Evolutionary conservation across 192 early-diverging fungal genomes (phyloP).

Genomic region (Funneliformis geosporum): DNA sequence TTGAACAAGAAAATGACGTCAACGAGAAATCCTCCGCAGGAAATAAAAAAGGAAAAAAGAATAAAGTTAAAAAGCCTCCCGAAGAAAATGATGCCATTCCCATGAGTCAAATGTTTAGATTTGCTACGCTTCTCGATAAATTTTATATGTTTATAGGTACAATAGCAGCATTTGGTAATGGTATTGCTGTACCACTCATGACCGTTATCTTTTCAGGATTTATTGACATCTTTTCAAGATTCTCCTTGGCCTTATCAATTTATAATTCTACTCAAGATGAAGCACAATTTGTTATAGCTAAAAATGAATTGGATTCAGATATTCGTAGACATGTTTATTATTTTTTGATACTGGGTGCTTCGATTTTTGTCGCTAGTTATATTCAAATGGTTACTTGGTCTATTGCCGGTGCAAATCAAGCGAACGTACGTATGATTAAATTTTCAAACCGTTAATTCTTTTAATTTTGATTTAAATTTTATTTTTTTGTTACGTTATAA

Average conservation of each 20-base stretch:
- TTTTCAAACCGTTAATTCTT: neutral
- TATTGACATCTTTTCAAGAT: neutral
- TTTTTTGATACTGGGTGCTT: slow-evolving; percentile 52
- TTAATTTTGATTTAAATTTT: neutral
- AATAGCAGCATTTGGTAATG: slow-evolving; percentile 6
- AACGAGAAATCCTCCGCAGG: neutral
- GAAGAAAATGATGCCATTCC: slow-evolving; percentile 40
- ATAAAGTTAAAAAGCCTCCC: slow-evolving; percentile 36
- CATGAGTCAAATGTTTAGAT: slow-evolving; percentile 36
- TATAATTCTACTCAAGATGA: neutral
- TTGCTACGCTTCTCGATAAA: neutral
- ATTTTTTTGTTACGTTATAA: neutral
- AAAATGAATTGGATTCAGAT: neutral
- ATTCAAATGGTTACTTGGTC: slow-evolving; percentile 65
- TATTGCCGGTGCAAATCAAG: slow-evolving; percentile 55
- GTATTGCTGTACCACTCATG: neutral
- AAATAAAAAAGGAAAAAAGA: neutral
- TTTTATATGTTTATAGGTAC: slow-evolving; percentile 1
- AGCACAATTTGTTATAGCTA: neutral
- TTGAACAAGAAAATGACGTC: neutral
- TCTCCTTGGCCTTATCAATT: neutral
- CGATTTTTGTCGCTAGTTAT: slow-evolving; percentile 60
- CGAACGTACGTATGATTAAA: slow-evolving; percentile 21
- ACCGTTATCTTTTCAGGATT: slow-evolving; percentile 6
- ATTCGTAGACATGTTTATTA: slow-evolving; percentile 27